These are phyloP conservation scores for Talinum fruticosum DNA, from an alignment of 148 eudicot species.

Conservation along the genomic window DNA sequence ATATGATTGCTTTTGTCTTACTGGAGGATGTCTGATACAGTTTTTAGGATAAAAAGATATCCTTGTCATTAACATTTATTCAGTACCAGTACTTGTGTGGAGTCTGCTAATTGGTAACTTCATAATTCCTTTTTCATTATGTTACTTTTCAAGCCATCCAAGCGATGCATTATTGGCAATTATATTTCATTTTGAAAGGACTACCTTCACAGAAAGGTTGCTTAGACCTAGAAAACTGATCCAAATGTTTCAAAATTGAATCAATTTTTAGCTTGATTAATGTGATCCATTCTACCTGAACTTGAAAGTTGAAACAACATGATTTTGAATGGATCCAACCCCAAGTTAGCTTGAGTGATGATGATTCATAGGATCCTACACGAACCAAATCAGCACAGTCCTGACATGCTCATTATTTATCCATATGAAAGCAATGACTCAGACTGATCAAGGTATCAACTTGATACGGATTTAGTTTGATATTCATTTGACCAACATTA, in stretches of 20 bases:
- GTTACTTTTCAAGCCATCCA: neutral
- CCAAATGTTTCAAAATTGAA: neutral
- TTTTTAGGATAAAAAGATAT: neutral
- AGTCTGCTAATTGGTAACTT: neutral
- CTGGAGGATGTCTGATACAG: neutral
- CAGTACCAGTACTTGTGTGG: neutral
- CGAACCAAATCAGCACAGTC: neutral
- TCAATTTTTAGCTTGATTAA: neutral
- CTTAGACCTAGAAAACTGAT: neutral
- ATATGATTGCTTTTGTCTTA: neutral
- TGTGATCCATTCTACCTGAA: neutral
- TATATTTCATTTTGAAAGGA: neutral
- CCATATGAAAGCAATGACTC: neutral
- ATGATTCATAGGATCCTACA: neutral
- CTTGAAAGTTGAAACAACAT: neutral
- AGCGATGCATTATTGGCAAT: neutral
- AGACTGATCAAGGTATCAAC: neutral
- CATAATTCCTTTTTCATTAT: no score
- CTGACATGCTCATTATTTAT: neutral
- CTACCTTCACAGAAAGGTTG: neutral
- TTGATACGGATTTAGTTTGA: neutral
- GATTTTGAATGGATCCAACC: neutral
- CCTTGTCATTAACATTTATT: neutral
- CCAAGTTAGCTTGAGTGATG: neutral
- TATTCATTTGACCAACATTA: neutral